Conservation (phyloP, 108 stramenopile genomes). For the Bacterosira constricta region DNA sequence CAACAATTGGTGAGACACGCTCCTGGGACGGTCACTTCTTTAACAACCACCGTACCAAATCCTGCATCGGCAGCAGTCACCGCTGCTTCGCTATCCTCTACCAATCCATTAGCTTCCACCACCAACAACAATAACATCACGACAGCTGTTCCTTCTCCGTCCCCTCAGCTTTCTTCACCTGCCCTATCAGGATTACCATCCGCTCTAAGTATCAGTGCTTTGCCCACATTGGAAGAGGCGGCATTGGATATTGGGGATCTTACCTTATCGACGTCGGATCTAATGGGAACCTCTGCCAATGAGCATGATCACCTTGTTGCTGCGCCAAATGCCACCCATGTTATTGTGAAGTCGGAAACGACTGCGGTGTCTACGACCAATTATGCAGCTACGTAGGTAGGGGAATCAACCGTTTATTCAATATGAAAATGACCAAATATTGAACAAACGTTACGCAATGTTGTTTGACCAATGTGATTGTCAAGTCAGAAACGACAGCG, state of each 20-base stretch:
- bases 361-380: no score
- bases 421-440: no score
- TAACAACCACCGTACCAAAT: neutral
- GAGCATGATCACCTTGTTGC: slow-evolving; percentile 1
- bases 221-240: slow-evolving; percentile 23
- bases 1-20: neutral
- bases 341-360: neutral
- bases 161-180: slow-evolving; percentile 8
- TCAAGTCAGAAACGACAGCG: no score
- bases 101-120: neutral
- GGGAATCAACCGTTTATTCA: no score
- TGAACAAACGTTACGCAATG: no score
- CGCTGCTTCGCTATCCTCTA: slow-evolving; percentile 1
- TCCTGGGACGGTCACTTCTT: neutral
- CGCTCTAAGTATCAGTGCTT: slow-evolving; percentile 15
- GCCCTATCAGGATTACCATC: slow-evolving; percentile 9
- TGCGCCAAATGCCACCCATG: neutral
- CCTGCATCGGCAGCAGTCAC: neutral
- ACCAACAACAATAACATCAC: neutral
- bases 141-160: neutral
- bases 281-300: neutral
- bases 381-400: no score
- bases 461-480: no score
- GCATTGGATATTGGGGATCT: slow-evolving; percentile 17
- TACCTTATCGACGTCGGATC: slow-evolving; percentile 3